These are phyloP conservation scores for Colletotrichum tabaci DNA, from an alignment of 2,329 filamentous ascomycete species.

Conservation along the genomic window DNA sequence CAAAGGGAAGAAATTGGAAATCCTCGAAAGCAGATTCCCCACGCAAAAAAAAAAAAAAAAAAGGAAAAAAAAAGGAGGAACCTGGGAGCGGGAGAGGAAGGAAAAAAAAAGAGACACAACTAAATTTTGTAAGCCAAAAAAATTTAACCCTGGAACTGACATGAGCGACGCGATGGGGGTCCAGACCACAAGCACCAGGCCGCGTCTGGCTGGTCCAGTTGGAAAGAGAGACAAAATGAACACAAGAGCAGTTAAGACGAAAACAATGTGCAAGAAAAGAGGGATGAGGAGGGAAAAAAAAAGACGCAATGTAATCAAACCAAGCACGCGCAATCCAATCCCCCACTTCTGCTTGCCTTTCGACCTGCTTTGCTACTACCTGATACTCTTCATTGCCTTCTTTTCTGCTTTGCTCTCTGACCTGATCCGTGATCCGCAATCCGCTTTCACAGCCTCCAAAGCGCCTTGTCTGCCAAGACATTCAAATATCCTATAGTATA, in stretches of 20 bases:
- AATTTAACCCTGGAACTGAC: neutral
- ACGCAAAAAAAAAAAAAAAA: constrained; percentile 7
- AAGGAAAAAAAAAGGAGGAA: neutral
- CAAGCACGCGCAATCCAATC: constrained; percentile 5
- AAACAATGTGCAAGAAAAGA: neutral
- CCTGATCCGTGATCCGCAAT: neutral
- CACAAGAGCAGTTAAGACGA: neutral
- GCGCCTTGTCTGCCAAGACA: constrained; percentile 29
- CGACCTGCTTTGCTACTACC: too few species aligned
- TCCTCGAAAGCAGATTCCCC: constrained; percentile 41
- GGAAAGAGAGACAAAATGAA: neutral
- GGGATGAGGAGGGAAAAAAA: constrained; percentile 16
- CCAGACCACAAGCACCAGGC: constrained; percentile 6
- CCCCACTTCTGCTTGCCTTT: neutral
- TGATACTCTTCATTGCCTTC: neutral
- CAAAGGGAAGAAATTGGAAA: constrained; percentile 51
- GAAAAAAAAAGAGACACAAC: neutral
- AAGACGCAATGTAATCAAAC: constrained; percentile 34
- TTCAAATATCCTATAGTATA: constrained; percentile 19
- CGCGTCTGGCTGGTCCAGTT: neutral
- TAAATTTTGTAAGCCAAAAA: neutral
- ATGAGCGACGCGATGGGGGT: constrained; percentile 14
- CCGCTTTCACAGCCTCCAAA: constrained; percentile 10
- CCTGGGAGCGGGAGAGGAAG: neutral
- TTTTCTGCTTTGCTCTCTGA: constrained; percentile 8